These are phyloP conservation scores for Dactylorhiza incarnata DNA, from an alignment of 106 monocot genomes.

Conservation along the genomic window DNA sequence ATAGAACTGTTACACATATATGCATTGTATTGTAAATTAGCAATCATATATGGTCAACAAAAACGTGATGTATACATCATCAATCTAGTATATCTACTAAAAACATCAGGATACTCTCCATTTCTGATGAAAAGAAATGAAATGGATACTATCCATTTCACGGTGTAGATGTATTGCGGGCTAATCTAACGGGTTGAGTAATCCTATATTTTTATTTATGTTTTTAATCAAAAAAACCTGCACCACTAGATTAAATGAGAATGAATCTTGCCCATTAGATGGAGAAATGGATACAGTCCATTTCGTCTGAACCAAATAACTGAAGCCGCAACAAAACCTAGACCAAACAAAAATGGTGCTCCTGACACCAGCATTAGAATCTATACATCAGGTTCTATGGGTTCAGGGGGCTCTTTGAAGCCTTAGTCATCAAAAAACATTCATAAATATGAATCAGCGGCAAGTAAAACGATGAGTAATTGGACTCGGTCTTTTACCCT, in stretches of 20 bases:
- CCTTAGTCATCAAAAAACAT: neutral
- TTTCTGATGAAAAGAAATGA: no score
- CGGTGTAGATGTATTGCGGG: no score
- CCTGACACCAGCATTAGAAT: neutral
- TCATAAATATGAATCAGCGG: neutral
- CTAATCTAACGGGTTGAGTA: no score
- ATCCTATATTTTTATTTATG: no score
- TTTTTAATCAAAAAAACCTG: no score
- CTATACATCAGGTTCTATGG: neutral
- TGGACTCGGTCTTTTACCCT: slow-evolving; percentile 12
- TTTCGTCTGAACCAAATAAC: neutral
- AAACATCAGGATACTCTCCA: no score
- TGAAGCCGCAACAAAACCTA: neutral
- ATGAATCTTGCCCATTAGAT: no score
- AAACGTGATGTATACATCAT: neutral
- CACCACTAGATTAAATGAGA: no score
- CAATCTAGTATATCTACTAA: no score
- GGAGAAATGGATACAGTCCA: no score
- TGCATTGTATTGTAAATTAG: neutral
- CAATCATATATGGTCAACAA: neutral
- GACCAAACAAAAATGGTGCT: neutral
- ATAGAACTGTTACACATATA: neutral
- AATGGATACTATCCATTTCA: no score
- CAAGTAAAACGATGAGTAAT: neutral
- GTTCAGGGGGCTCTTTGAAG: neutral